A percentile compares a stretch with the other conserved stretches of the same genome.
Evolutionary conservation across 139 green algal species (phyloP).

Genomic region (Chlamydomonas schloesseri): DNA sequence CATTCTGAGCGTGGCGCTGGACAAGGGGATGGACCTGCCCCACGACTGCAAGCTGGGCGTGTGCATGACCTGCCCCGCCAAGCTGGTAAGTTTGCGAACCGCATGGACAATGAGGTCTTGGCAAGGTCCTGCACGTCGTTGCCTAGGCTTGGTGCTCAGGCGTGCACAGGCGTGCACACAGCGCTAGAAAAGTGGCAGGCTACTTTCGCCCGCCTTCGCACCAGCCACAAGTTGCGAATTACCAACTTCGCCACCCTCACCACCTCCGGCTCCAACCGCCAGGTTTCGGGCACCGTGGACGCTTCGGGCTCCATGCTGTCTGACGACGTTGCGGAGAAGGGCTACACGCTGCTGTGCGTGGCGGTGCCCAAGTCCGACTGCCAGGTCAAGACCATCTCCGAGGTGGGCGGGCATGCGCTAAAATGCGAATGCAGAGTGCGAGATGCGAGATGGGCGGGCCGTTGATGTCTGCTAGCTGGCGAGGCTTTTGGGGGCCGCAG

Average conservation of each 20-base stretch:
- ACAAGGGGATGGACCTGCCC: conserved; percentile 81
- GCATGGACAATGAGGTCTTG: too few relatives aligned
- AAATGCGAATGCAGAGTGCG: too few relatives aligned
- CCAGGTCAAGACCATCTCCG: conserved; percentile 73
- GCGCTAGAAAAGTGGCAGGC: too few relatives aligned
- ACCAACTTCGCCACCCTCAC: too few relatives aligned
- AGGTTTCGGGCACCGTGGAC: conserved; percentile 78
- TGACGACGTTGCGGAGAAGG: conserved; percentile 83
- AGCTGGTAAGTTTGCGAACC: conserved; percentile 74
- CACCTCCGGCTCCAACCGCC: background rate
- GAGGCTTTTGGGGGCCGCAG: background rate
- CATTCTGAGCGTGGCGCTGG: conserved; percentile 80
- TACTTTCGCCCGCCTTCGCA: too few relatives aligned
- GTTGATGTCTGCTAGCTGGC: background rate
- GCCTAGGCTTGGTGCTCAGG: too few relatives aligned
- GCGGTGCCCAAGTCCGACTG: conserved; percentile 76
- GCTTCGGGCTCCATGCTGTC: conserved; percentile 86
- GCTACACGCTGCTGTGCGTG: conserved; percentile 91
- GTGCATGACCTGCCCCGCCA: conserved; percentile 87
- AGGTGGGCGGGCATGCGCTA: too few relatives aligned
- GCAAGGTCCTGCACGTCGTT: too few relatives aligned
- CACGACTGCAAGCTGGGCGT: conserved; percentile 94
- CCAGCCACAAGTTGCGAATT: too few relatives aligned
- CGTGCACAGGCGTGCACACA: too few relatives aligned
- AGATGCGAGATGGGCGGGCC: too few relatives aligned